Base-by-base conservation (phyloP, 345 rosid species). In the Lepidium africanum region DNA sequence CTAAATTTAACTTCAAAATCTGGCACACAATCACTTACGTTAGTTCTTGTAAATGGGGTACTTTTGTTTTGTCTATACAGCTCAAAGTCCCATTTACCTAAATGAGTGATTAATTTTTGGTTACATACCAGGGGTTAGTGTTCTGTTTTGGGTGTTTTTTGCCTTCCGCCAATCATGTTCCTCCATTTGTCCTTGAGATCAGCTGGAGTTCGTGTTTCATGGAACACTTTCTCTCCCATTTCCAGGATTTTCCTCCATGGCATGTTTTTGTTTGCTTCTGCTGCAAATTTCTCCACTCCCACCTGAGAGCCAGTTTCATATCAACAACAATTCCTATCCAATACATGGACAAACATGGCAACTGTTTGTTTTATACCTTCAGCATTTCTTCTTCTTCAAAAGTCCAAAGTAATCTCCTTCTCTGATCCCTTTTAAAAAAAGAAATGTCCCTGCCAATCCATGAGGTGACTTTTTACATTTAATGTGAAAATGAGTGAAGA, bases 161-260 rank as follows among this genome's bases (percentile, higher is more conserved):
- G 11, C 16, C 40, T 58, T 66, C 51, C 42, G 70, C 70, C 63
- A 16, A 42, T 36, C 32, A 81, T 75, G 60, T 70, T 81, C 79
- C 83, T 86, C 96, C 96, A 90, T 66, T 90, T 92, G 69, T 88
- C 91, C 76, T 85, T 88, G 35, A 92, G 96, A 77, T 87, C 96
- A 51, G 67, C 12, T 0, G 98, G 88, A 30, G 77, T 77, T 36
- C 97, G 89, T 42, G 81, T 81, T 46, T 59, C 38, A 32, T 86
- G 51, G 41, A 90, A 92, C 63, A 85, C 81, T 19, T 67, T 73
- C 7, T n/a, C 69, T 63, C 98, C 97, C 79, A 79, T 82, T 15
- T 88, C 90, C 76, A 90, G 68, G 62, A 92, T 78, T 75, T 84
- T 93, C 72, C 79, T 81, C 96, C 96, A 93, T 9, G 98, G 91